These are phyloP conservation scores for Anacardium occidentale DNA, from an alignment of 345 rosid genomes.

Conservation along the genomic window DNA sequence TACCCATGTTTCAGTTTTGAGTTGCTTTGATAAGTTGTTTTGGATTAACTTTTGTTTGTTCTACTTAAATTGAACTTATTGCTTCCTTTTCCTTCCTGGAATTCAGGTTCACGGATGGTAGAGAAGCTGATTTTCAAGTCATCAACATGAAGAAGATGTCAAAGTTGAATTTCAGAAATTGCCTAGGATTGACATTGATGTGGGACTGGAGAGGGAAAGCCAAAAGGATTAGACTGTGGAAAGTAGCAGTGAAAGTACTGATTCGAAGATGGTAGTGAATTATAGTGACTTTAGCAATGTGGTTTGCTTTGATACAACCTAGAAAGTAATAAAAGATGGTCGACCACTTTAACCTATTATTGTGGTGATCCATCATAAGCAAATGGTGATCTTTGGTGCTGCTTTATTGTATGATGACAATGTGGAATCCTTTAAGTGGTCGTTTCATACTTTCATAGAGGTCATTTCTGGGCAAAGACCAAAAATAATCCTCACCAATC, in stretches of 20 bases:
- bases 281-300: constrained; percentile 36
- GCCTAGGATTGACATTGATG: too few relatives aligned
- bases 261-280: constrained; percentile 30
- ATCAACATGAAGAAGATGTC: too few relatives aligned
- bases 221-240: too few relatives aligned
- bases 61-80: too few relatives aligned
- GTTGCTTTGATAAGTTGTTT: too few relatives aligned
- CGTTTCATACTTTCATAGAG: constrained; percentile 30
- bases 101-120: too few relatives aligned
- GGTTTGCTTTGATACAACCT: constrained; percentile 36
- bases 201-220: too few relatives aligned
- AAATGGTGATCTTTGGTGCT: too few relatives aligned
- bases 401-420: constrained; percentile 36
- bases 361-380: constrained; percentile 42
- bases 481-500: constrained; percentile 31
- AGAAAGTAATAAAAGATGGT: constrained; percentile 25
- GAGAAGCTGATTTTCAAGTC: too few relatives aligned
- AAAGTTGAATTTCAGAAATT: too few relatives aligned
- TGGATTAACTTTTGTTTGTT: too few relatives aligned
- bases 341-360: constrained; percentile 26
- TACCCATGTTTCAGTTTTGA: too few relatives aligned
- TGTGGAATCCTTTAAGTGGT: constrained; percentile 35
- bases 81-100: background rate
- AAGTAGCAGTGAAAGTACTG: background rate
- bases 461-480: constrained; percentile 33